Percentiles rank a stretch among this genome's conserved stretches.
Evolutionary conservation across 805 yeast genomes (phyloP).

Genomic region (Ogataea dorogensis): DNA sequence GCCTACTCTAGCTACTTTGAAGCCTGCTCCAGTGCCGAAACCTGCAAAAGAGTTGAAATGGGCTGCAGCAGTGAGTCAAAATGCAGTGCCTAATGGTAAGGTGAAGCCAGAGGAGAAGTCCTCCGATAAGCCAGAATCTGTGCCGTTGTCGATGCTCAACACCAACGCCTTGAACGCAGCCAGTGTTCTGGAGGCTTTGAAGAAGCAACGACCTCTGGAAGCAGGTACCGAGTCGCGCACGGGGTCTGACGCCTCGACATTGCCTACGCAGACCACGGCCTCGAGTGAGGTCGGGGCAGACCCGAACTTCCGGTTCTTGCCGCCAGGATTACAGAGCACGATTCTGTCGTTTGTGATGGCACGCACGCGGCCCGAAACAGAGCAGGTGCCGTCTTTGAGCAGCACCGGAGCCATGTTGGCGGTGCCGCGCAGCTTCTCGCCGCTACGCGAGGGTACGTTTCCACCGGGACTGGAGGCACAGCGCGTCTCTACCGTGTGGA

Average conservation of each 20-base stretch:
- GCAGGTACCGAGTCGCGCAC: conserved; percentile 5
- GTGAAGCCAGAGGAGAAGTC: conserved; percentile 7
- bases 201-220: conserved; percentile 34
- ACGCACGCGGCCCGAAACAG: conserved; percentile 19
- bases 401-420: conserved; percentile 27
- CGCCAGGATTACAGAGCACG: conserved; percentile 36
- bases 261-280: conserved; percentile 8
- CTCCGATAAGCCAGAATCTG: conserved; percentile 1
- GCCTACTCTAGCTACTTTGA: conserved; percentile 31
- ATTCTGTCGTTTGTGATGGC: conserved; percentile 30
- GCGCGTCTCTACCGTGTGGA: conserved; percentile 34
- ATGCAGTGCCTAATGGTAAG: conserved; percentile 19
- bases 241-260: conserved; percentile 5
- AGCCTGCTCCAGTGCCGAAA: conserved; percentile 38
- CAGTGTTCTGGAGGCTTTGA: conserved; percentile 37
- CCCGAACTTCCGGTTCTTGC: conserved; percentile 32
- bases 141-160: conserved; percentile 20
- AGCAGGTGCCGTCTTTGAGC: conserved; percentile 20
- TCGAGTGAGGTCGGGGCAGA: conserved; percentile 25
- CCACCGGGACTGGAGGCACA: conserved; percentile 36
- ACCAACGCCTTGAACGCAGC: conserved; percentile 37
- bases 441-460: conserved; percentile 24
- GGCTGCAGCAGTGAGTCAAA: conserved; percentile 32
- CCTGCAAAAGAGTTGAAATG: conserved; percentile 33
- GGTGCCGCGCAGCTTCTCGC: conserved; percentile 29